Evolutionary conservation across 768 basidiomycete genomes (phyloP).

Genomic region (Macrolepiota dolichaula): DNA sequence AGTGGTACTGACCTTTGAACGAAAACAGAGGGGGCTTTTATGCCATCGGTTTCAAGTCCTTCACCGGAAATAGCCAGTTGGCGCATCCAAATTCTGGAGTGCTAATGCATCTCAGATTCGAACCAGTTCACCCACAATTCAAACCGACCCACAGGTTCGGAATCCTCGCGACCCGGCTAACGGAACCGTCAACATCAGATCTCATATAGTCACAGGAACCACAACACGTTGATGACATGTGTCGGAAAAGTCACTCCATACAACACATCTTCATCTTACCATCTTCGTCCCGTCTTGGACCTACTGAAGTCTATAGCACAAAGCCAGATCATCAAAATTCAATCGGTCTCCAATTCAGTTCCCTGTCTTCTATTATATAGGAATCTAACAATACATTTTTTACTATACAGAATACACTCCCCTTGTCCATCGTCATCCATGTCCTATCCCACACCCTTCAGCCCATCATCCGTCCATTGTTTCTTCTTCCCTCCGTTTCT

Average conservation of each 20-base stretch:
- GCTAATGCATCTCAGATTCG: constrained; percentile 13
- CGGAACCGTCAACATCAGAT: constrained; percentile 23
- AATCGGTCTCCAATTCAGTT: constrained; percentile 3
- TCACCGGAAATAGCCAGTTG: constrained; percentile 15
- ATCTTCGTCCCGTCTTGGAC: constrained; percentile 6
- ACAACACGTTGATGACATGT: constrained; percentile 25
- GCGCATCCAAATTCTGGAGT: constrained; percentile 3
- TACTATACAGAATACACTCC: neutral
- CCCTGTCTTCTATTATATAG: neutral
- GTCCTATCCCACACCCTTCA: neutral
- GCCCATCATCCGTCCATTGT: neutral
- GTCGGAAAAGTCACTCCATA: constrained; percentile 12
- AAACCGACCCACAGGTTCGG: neutral
- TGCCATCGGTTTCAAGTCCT: constrained; percentile 5
- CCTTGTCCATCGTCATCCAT: neutral
- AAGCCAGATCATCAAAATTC: constrained; percentile 3
- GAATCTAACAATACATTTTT: constrained; percentile 6
- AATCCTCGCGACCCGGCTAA: constrained; percentile 18
- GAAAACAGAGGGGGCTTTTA: constrained; percentile 13
- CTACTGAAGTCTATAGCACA: neutral
- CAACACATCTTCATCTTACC: constrained; percentile 13
- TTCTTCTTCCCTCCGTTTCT: constrained; percentile 34
- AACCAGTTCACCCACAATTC: constrained; percentile 21
- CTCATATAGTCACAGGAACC: constrained; percentile 27
- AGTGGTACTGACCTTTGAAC: constrained; percentile 15